A percentile compares a stretch with the other conserved stretches of the same genome.
These are phyloP conservation scores for Pyrenophora graminea DNA, from an alignment of 2,329 filamentous ascomycete genomes.

Conservation along the genomic window DNA sequence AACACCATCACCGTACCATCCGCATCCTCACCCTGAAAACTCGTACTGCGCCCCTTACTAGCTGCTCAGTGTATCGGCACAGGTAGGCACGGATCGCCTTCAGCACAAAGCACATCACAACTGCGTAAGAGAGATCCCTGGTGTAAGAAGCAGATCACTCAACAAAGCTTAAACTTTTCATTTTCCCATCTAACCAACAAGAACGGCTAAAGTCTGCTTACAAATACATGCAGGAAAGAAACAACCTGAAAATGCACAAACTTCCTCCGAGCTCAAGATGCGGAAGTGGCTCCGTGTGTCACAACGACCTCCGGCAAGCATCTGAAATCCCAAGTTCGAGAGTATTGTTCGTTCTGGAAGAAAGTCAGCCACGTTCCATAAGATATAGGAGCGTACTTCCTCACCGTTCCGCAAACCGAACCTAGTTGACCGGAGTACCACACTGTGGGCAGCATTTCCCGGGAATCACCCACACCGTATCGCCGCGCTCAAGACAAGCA, in stretches of 20 bases:
- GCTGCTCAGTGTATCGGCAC: no score
- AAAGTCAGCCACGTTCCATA: slow-evolving; percentile 6
- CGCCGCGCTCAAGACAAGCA: slow-evolving; percentile 46
- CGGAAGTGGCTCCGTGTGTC: slow-evolving; percentile 11
- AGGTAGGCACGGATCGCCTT: no score
- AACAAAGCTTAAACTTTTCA: neutral
- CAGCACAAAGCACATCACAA: no score
- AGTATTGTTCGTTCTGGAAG: neutral
- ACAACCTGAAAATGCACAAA: slow-evolving; percentile 31
- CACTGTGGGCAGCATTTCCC: slow-evolving; percentile 48
- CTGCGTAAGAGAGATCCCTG: no score
- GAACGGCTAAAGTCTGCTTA: neutral
- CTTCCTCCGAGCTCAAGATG: slow-evolving; percentile 20
- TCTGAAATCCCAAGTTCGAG: slow-evolving; percentile 11
- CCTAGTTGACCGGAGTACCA: slow-evolving; percentile 47
- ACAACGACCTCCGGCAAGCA: slow-evolving; percentile 11
- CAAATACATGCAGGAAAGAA: slow-evolving; percentile 4
- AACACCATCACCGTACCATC: no score
- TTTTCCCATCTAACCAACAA: neutral
- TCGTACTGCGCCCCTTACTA: no score
- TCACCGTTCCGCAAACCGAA: slow-evolving; percentile 6
- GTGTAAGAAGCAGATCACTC: no score
- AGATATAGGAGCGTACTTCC: neutral
- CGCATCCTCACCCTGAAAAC: no score
- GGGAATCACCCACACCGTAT: slow-evolving; percentile 48